Evolutionary conservation across 352 stramenopile species (phyloP).

Genomic region (Blastocystis sp.): DNA sequence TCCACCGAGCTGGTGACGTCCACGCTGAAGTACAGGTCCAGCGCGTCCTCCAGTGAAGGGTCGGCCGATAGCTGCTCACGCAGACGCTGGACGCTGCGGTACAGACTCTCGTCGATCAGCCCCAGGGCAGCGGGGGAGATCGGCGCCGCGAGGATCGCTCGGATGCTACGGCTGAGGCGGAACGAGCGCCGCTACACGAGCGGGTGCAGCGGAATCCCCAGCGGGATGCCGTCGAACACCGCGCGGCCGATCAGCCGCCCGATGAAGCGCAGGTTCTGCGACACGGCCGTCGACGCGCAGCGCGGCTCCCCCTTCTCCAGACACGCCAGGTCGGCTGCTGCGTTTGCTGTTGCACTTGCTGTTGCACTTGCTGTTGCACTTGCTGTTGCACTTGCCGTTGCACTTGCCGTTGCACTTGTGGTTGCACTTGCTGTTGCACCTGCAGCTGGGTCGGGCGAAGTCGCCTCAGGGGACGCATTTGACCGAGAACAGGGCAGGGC

Average conservation of each 20-base stretch:
- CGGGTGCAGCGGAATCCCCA: slow-evolving; percentile 39
- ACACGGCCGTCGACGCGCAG: background rate
- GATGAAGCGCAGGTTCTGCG: slow-evolving; percentile 50
- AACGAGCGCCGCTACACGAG: background rate
- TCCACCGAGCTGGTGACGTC: slow-evolving; percentile 47
- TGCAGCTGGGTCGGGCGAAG: no score
- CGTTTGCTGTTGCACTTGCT: no score
- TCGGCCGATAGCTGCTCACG: background rate
- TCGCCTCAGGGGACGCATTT: no score
- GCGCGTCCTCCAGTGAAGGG: slow-evolving; percentile 8
- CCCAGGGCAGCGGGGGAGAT: background rate
- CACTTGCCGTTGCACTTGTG: no score
- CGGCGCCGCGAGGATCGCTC: slow-evolving; percentile 27
- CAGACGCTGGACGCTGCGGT: background rate
- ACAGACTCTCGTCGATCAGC: slow-evolving; percentile 20
- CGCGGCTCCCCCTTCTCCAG: background rate
- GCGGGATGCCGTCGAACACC: slow-evolving; percentile 59
- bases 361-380: no score
- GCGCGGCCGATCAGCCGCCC: slow-evolving; percentile 45
- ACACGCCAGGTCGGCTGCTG: no score
- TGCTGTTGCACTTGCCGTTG: no score
- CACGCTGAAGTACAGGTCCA: slow-evolving; percentile 43
- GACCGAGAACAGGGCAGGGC: no score
- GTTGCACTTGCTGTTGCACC: no score
- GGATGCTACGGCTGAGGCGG: slow-evolving; percentile 1